These are phyloP conservation scores for Cenchrus purpureus DNA, from an alignment of 176 grass and related monocot species.

Conservation along the genomic window DNA sequence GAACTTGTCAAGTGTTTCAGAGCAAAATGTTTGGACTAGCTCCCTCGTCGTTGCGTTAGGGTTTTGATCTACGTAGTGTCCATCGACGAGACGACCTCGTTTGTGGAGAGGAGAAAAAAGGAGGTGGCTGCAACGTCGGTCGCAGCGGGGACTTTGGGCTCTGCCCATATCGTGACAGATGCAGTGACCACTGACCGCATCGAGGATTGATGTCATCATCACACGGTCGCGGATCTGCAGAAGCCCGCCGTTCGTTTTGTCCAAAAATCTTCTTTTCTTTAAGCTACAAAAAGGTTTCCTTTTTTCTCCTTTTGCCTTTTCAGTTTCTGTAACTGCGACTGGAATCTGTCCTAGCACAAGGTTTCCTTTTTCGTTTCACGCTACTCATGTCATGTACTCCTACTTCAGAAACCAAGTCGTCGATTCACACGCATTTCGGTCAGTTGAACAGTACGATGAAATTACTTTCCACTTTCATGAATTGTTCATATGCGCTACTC, in stretches of 20 bases:
- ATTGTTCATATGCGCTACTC: background rate
- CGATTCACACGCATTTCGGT: background rate
- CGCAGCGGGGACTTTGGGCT: background rate
- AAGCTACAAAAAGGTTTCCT: background rate
- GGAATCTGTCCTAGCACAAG: constrained; percentile 21
- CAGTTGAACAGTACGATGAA: background rate
- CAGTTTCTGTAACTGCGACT: constrained; percentile 17
- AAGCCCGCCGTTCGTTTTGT: background rate
- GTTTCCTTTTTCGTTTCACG: background rate
- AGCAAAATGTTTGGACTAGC: too few species aligned
- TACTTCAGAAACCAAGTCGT: background rate
- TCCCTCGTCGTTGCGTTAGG: background rate
- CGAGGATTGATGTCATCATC: too few species aligned
- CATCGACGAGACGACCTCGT: background rate
- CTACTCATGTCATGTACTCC: background rate
- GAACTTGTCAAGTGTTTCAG: too few species aligned
- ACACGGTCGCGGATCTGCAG: background rate
- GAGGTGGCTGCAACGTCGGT: too few species aligned
- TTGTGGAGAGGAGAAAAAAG: background rate
- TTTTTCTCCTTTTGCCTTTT: background rate
- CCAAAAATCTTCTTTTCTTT: constrained; percentile 27
- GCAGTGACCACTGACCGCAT: background rate
- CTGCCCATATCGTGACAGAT: background rate
- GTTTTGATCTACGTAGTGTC: background rate
- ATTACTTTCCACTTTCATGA: background rate